A percentile compares a stretch with the other conserved stretches of the same genome.
Conservation (phyloP, 768 basidiomycete species). For the Boletellus ananas region DNA sequence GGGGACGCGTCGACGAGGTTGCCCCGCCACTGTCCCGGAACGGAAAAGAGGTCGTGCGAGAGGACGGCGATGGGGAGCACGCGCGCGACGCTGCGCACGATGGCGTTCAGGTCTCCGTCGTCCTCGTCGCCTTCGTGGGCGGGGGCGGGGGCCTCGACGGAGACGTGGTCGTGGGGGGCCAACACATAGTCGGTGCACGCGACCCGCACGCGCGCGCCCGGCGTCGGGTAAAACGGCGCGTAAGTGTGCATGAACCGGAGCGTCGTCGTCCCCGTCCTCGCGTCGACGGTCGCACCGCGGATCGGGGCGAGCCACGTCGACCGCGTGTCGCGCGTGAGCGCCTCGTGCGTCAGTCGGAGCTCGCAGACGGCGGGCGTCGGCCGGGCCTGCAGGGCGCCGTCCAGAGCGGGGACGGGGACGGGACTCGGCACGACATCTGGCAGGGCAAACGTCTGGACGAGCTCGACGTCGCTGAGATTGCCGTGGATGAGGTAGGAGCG, state of each 20-base stretch:
- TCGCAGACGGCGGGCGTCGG: not conserved
- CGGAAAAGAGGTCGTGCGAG: conserved; percentile 10
- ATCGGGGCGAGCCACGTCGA: conserved; percentile 14
- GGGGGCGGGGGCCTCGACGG: not conserved
- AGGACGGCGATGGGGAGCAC: conserved; percentile 8
- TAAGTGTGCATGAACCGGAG: conserved; percentile 21
- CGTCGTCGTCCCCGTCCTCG: conserved; percentile 9
- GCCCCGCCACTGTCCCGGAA: conserved; percentile 10
- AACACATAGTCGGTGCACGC: conserved; percentile 18
- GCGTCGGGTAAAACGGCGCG: not conserved
- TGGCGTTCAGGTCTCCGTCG: not conserved
- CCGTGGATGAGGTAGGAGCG: conserved; percentile 13
- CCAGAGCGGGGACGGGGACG: not conserved
- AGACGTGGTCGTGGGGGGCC: not conserved
- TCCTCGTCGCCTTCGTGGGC: not conserved
- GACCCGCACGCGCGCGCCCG: conserved; percentile 4
- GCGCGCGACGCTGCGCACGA: conserved; percentile 4
- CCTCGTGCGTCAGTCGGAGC: conserved; percentile 23
- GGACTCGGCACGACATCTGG: conserved; percentile 6
- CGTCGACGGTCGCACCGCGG: conserved; percentile 9
- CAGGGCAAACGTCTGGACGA: conserved; percentile 20
- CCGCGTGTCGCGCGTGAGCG: conserved; percentile 2
- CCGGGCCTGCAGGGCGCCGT: too few species aligned
- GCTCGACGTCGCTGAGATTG: conserved; percentile 6
- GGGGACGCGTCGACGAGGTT: conserved; percentile 15